Conservation (phyloP, 2,329 filamentous ascomycete genomes). For the Rhinocladiella mackenziei region DNA sequence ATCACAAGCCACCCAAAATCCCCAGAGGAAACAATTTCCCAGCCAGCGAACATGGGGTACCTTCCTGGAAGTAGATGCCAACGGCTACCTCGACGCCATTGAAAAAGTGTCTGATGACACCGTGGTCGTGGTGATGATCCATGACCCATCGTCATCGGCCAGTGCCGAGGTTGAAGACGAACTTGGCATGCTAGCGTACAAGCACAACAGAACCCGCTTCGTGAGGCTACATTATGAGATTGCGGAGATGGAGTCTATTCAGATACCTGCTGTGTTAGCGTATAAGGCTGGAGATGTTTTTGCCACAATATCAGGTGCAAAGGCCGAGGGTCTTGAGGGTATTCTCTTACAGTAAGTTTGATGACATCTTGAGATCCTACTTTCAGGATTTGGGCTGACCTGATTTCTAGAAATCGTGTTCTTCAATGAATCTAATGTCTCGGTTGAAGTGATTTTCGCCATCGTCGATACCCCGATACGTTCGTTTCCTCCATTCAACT, state of each 20-base stretch:
- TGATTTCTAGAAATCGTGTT: not conserved
- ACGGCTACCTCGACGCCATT: slow-evolving; percentile 92
- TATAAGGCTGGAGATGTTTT: slow-evolving; percentile 90
- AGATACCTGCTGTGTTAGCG: slow-evolving; percentile 80
- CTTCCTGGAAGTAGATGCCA: slow-evolving; percentile 78
- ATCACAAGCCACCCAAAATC: slow-evolving; percentile 45
- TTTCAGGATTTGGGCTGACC: no score
- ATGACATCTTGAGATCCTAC: slow-evolving; percentile 3
- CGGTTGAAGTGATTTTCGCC: no score
- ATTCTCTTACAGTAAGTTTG: slow-evolving; percentile 45
- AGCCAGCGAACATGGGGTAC: slow-evolving; percentile 73
- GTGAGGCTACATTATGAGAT: slow-evolving; percentile 87
- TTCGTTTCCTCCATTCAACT: no score
- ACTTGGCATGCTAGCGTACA: slow-evolving; percentile 67
- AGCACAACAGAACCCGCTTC: slow-evolving; percentile 71
- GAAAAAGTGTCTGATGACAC: slow-evolving; percentile 81
- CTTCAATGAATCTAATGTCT: no score
- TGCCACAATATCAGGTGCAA: slow-evolving; percentile 78
- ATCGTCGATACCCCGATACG: no score
- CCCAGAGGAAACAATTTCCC: slow-evolving; percentile 51
- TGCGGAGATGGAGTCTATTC: slow-evolving; percentile 87
- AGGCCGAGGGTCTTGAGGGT: slow-evolving; percentile 54
- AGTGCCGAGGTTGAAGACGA: slow-evolving; percentile 75
- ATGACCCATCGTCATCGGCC: slow-evolving; percentile 77
- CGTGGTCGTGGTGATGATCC: slow-evolving; percentile 88